Evolutionary conservation across 2,329 filamentous ascomycete species (phyloP).

Genomic region (Apiospora hydei): DNA sequence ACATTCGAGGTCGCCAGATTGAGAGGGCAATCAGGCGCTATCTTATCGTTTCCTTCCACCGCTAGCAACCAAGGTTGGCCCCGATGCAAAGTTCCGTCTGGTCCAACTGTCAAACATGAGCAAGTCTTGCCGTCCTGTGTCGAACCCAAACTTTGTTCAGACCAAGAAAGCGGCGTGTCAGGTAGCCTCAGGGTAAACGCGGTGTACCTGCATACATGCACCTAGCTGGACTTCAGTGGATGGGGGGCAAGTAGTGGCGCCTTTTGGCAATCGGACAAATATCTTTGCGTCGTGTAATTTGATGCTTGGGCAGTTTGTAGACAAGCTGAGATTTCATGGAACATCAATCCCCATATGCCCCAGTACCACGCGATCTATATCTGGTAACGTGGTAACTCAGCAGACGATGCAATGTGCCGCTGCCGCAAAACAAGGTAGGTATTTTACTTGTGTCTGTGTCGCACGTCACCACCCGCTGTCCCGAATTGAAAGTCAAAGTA

Average conservation of each 20-base stretch:
- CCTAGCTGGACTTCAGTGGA: background rate
- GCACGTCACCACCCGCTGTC: background rate
- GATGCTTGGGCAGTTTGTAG: background rate
- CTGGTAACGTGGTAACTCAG: background rate
- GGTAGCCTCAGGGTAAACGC: too few species aligned
- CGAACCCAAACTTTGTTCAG: background rate
- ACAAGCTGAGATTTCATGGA: background rate
- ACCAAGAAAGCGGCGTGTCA: background rate
- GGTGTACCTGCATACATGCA: background rate
- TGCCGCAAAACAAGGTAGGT: background rate
- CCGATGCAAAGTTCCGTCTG: background rate
- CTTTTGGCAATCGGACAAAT: background rate
- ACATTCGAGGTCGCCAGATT: background rate
- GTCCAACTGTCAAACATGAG: conserved; percentile 3
- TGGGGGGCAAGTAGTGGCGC: background rate
- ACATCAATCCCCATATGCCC: background rate
- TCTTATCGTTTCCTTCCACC: background rate
- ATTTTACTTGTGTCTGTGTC: background rate
- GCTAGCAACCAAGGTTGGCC: background rate
- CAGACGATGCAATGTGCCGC: background rate
- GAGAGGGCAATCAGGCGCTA: background rate
- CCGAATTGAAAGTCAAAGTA: background rate
- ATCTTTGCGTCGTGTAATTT: background rate
- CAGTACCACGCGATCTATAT: background rate
- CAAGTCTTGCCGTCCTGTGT: background rate